Base-by-base conservation (phyloP, 306 rosid species). In the Lathyrus oleraceus region DNA sequence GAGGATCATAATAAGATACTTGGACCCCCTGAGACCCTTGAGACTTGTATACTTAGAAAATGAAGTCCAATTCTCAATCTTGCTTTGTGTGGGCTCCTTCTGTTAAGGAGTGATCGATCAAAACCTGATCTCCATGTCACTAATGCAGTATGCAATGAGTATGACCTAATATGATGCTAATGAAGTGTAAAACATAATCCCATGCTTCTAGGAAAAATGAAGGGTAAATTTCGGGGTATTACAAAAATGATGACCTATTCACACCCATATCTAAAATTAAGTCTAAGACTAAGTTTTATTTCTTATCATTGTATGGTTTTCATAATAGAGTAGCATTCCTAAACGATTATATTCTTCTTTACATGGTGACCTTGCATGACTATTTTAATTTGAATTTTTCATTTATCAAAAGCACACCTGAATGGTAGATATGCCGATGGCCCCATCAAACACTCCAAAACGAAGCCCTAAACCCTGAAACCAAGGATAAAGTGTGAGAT, bases 381-480 rank as follows among this genome's bases (percentile, higher is more conserved):
- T 60, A 12, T 5, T 74, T 44, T 35, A 11, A 42, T 36, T 45
- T 56, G 6, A 56, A 54, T 12, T 68, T 54, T 10, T 56, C 65
- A 48, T 60, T 25, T 39, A 36, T 63, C 5, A 44, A 76, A 73
- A 71, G 53, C 52, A 69, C 56, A 90, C 97, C 97, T 90, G 96
- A 78, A 93, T 80, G 3, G 97, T 96, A 1, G 98, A 93, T 71
- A 93, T 90, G 71, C 98, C 83, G 71, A 93, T 88, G 66, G 88
- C 96, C 45, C 98, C 97, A 69, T 93, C 97, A 72, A 93, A 74
- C 58, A 88, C 85, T 65, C 96, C 96, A 43, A 87, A 84, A 57
- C 98, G 96, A 80, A 93, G 48, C 78, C 97, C 98, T 45, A 93
- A 69, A 60, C 98, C 98, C 98, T 93, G 86, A 72, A 84, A 81